Conservation (phyloP, 768 basidiomycete genomes). For the Pleurotus eryngii region DNA sequence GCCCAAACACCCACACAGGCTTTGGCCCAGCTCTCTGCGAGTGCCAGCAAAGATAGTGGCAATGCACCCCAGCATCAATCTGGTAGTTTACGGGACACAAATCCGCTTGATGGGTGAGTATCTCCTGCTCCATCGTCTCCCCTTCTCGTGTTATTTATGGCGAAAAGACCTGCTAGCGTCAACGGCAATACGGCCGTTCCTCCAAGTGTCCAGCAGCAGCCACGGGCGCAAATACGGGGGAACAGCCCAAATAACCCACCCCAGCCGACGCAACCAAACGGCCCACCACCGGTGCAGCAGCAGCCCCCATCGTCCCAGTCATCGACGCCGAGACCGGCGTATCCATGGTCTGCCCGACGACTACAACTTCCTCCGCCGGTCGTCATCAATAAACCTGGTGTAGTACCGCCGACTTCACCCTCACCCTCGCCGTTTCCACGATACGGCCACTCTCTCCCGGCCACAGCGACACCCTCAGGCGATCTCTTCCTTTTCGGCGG, state of each 20-base stretch:
- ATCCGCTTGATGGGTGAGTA: slow-evolving; percentile 33
- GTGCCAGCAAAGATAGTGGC: slow-evolving; percentile 17
- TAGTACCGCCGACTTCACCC: slow-evolving; percentile 58
- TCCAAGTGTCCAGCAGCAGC: slow-evolving; percentile 25
- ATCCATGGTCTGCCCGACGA: slow-evolving; percentile 81
- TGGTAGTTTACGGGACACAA: slow-evolving; percentile 16
- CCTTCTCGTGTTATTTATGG: not conserved
- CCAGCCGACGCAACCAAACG: not conserved
- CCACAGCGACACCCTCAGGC: slow-evolving; percentile 70
- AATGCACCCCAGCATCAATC: slow-evolving; percentile 17
- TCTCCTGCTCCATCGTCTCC: not conserved
- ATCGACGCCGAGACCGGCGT: slow-evolving; percentile 55
- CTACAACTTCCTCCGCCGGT: slow-evolving; percentile 68
- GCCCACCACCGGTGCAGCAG: slow-evolving; percentile 9
- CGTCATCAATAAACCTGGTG: slow-evolving; percentile 59
- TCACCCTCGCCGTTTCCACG: slow-evolving; percentile 93
- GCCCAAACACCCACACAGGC: slow-evolving; percentile 67
- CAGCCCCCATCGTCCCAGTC: slow-evolving; percentile 19
- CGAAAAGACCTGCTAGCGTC: slow-evolving; percentile 4
- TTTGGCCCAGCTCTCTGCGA: slow-evolving; percentile 50
- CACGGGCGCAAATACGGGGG: slow-evolving; percentile 33
- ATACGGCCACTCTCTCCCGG: slow-evolving; percentile 91
- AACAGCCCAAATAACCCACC: slow-evolving; percentile 21
- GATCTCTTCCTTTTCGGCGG: slow-evolving; percentile 98
- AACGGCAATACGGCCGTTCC: slow-evolving; percentile 8